Evolutionary conservation across 768 basidiomycete species (phyloP).

Genomic region (Clavulina sp.): DNA sequence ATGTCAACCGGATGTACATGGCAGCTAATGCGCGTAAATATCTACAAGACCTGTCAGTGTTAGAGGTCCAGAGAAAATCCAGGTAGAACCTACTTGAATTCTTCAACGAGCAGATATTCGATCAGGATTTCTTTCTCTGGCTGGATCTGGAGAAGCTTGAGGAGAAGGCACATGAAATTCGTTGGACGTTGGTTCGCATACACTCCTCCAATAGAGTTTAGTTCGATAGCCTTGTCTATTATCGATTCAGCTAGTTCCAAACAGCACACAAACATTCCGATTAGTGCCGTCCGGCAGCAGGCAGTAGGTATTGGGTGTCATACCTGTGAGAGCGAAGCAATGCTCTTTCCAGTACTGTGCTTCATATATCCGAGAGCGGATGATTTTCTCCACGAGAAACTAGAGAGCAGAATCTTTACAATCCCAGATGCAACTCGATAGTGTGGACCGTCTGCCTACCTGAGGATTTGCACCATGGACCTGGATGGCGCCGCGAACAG

Average conservation of each 20-base stretch:
- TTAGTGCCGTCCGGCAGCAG: background rate
- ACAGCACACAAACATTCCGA: background rate
- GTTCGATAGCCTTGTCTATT: conserved; percentile 81
- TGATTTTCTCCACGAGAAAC: conserved; percentile 92
- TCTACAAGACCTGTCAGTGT: conserved; percentile 26
- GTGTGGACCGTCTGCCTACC: conserved; percentile 27
- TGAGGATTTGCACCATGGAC: conserved; percentile 97
- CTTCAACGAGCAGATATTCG: conserved; percentile 89
- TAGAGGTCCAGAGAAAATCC: background rate
- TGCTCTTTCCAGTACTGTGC: conserved; percentile 95
- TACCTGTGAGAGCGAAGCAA: conserved; percentile 91
- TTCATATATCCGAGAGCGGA: conserved; percentile 92
- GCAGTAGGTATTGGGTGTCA: conserved; percentile 12
- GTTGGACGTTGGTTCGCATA: conserved; percentile 92
- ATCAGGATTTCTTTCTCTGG: conserved; percentile 94
- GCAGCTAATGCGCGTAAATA: conserved; percentile 87
- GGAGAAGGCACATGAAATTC: conserved; percentile 76
- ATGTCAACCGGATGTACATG: conserved; percentile 91
- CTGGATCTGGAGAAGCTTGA: conserved; percentile 92
- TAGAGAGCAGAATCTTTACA: conserved; percentile 22
- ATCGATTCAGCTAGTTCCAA: conserved; percentile 56
- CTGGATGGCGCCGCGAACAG: conserved; percentile 68
- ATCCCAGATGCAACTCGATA: conserved; percentile 3
- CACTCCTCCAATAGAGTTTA: conserved; percentile 76
- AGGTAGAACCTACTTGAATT: conserved; percentile 72